phyloP scores from a whole-genome alignment of 768 basidiomycete species.

The Boletales sp. region DNA sequence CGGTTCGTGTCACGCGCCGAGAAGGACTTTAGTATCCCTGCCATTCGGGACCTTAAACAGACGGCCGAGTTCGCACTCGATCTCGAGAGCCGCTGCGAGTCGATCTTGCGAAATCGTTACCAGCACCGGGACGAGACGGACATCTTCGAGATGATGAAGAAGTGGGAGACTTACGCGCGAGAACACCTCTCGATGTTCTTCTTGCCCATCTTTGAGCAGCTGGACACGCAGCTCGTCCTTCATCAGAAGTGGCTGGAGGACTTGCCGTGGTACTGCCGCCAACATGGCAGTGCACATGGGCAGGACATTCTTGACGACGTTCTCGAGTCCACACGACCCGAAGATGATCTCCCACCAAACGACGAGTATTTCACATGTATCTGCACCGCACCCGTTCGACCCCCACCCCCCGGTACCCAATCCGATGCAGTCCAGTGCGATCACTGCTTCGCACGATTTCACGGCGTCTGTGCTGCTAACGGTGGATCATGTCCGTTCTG shows the following conservation, averaged over 20 bases:
- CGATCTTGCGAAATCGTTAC: slow-evolving; percentile 64
- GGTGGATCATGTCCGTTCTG: slow-evolving; percentile 93
- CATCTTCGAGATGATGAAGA: slow-evolving; percentile 66
- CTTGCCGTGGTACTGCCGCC: slow-evolving; percentile 75
- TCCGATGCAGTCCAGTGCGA: slow-evolving; percentile 91
- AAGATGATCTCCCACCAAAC: slow-evolving; percentile 73
- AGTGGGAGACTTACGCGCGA: slow-evolving; percentile 71
- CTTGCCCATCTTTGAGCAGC: slow-evolving; percentile 67
- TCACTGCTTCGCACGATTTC: slow-evolving; percentile 84
- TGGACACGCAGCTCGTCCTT: slow-evolving; percentile 61
- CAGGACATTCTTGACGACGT: slow-evolving; percentile 71
- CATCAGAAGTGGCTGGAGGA: slow-evolving; percentile 73
- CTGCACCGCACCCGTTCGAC: slow-evolving; percentile 70
- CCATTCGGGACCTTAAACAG: slow-evolving; percentile 61
- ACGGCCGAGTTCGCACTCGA: slow-evolving; percentile 76
- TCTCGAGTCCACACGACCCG: slow-evolving; percentile 65
- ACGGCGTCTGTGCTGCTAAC: slow-evolving; percentile 79
- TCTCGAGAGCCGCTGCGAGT: slow-evolving; percentile 71
- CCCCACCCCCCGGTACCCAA: slow-evolving; percentile 66
- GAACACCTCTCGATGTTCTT: slow-evolving; percentile 71
- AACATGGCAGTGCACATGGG: slow-evolving; percentile 63
- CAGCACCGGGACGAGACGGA: slow-evolving; percentile 53
- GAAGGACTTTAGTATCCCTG: slow-evolving; percentile 71
- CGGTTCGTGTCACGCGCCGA: slow-evolving; percentile 67
- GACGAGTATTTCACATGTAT: slow-evolving; percentile 88